Conservation (phyloP, 306 rosid species). For the Inga laurina region DNA sequence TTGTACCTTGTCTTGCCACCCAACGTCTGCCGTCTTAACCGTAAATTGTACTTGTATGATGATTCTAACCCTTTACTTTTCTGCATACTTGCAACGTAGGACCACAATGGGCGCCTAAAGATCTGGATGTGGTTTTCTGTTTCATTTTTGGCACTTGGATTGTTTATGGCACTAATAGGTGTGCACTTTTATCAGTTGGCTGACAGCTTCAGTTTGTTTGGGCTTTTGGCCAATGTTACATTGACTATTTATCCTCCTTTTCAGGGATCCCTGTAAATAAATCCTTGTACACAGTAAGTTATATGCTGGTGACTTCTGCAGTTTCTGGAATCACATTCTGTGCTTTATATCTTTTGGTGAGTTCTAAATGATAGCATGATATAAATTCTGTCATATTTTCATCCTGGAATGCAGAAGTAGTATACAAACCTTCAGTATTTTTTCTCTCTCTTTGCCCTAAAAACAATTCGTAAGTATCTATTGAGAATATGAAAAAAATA, state of each 20-base stretch:
- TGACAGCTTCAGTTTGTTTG: slow-evolving; percentile 16
- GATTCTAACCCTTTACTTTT: slow-evolving; percentile 22
- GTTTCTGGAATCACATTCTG: slow-evolving; percentile 76
- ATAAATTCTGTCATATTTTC: neutral
- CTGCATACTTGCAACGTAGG: slow-evolving; percentile 50
- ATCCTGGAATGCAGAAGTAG: neutral
- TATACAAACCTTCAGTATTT: neutral
- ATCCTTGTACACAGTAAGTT: slow-evolving; percentile 80
- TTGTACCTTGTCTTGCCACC: neutral
- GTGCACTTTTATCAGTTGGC: slow-evolving; percentile 18
- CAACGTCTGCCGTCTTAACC: neutral
- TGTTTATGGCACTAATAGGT: slow-evolving; percentile 57
- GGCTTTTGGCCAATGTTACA: slow-evolving; percentile 12
- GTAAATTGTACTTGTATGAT: neutral
- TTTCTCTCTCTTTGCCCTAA: neutral
- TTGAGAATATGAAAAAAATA: neutral
- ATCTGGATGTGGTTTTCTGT: slow-evolving; percentile 64
- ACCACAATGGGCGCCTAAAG: slow-evolving; percentile 67
- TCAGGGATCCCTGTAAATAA: slow-evolving; percentile 88
- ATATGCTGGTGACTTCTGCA: slow-evolving; percentile 77
- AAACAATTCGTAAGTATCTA: neutral
- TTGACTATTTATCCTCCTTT: neutral
- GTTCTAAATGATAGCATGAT: slow-evolving; percentile 35
- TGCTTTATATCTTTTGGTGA: slow-evolving; percentile 72
- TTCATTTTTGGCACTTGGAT: slow-evolving; percentile 57